These are phyloP conservation scores for Stylonectria norvegica DNA, from an alignment of 2,329 filamentous ascomycete genomes.

Conservation along the genomic window DNA sequence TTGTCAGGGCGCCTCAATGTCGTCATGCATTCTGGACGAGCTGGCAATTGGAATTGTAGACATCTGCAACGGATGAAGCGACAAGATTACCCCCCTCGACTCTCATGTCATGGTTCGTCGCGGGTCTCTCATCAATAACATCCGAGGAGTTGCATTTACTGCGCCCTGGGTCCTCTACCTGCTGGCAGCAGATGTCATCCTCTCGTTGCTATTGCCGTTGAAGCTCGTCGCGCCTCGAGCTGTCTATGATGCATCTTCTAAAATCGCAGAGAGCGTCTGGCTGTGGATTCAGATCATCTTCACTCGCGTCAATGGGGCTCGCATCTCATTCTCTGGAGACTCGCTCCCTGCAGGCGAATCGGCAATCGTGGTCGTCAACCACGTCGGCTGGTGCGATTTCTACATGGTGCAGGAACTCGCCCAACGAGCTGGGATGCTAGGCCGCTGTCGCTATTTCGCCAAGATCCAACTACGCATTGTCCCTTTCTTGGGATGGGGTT, in stretches of 20 bases:
- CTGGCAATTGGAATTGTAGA: too few relatives aligned
- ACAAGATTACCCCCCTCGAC: background rate
- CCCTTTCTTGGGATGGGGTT: constrained; percentile 60
- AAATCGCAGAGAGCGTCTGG: constrained; percentile 54
- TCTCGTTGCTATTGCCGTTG: constrained; percentile 48
- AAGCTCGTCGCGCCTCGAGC: constrained; percentile 45
- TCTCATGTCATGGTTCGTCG: constrained; percentile 11
- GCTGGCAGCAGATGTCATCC: constrained; percentile 47
- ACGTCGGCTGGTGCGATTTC: constrained; percentile 61
- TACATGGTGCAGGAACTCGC: constrained; percentile 62
- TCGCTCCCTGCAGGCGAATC: constrained; percentile 51
- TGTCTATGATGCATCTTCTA: constrained; percentile 53
- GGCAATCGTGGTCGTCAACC: constrained; percentile 58
- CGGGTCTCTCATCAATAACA: constrained; percentile 29
- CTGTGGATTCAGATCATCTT: constrained; percentile 56
- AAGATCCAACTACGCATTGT: constrained; percentile 58
- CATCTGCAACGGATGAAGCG: too few relatives aligned
- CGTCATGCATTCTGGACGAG: too few relatives aligned
- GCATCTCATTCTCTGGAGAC: constrained; percentile 52
- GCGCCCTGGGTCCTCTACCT: constrained; percentile 54
- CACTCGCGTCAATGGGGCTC: constrained; percentile 49
- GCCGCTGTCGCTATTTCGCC: constrained; percentile 60
- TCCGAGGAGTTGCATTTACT: constrained; percentile 43
- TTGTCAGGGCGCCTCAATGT: too few relatives aligned
- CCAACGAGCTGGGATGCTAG: constrained; percentile 52